These are phyloP conservation scores for Globisporangium alternatum DNA, from an alignment of 352 stramenopile genomes.

Conservation along the genomic window DNA sequence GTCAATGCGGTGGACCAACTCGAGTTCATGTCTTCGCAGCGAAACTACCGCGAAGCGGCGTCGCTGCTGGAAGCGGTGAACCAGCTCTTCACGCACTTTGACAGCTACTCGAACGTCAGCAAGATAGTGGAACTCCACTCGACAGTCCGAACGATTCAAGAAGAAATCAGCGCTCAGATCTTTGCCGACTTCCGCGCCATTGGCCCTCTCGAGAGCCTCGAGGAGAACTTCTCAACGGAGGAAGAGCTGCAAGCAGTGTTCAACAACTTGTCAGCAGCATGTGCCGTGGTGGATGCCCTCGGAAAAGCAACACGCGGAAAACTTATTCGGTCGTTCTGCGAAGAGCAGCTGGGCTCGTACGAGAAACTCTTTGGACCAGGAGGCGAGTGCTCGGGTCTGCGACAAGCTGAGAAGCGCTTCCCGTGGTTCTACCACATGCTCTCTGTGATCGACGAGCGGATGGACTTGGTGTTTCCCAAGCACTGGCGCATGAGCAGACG, in stretches of 20 bases:
- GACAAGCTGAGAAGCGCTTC: slow-evolving; percentile 69
- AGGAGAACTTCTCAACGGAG: slow-evolving; percentile 70
- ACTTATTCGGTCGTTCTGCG: slow-evolving; percentile 68
- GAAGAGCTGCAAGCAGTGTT: slow-evolving; percentile 66
- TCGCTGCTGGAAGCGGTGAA: slow-evolving; percentile 96
- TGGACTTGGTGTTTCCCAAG: slow-evolving; percentile 93
- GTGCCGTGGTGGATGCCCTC: slow-evolving; percentile 64
- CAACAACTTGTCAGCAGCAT: slow-evolving; percentile 63
- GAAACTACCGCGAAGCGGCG: slow-evolving; percentile 93
- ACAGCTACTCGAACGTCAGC: slow-evolving; percentile 90
- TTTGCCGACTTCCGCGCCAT: slow-evolving; percentile 90
- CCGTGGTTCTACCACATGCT: slow-evolving; percentile 82
- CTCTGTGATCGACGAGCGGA: slow-evolving; percentile 68
- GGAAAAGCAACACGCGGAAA: slow-evolving; percentile 67
- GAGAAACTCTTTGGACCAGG: slow-evolving; percentile 60
- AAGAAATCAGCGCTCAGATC: slow-evolving; percentile 85
- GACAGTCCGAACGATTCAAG: slow-evolving; percentile 89
- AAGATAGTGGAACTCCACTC: slow-evolving; percentile 93
- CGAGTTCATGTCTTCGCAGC: slow-evolving; percentile 73
- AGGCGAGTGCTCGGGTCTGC: slow-evolving; percentile 48
- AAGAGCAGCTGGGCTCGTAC: slow-evolving; percentile 61
- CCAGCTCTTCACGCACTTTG: slow-evolving; percentile 96
- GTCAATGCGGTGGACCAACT: slow-evolving; percentile 95
- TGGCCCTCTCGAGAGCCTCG: slow-evolving; percentile 62
- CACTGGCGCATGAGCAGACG: slow-evolving; percentile 95